phyloP scores from a whole-genome alignment of 148 eudicot genomes.

The Vaccinium darrowii region DNA sequence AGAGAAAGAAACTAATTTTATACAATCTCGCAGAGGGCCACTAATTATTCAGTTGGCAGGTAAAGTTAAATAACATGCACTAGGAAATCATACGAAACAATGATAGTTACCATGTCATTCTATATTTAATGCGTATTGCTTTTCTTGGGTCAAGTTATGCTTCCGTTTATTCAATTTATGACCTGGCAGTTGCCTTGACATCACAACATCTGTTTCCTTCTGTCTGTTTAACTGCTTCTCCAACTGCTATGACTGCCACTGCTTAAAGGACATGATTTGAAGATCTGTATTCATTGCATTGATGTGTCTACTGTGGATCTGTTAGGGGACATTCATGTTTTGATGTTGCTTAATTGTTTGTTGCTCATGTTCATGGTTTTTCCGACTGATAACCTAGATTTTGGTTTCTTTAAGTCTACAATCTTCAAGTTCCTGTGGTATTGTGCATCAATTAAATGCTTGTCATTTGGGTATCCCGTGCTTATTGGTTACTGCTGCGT shows the following conservation, averaged over 20 bases:
- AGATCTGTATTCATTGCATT: neutral
- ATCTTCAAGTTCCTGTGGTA: neutral
- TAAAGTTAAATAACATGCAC: neutral
- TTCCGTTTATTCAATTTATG: neutral
- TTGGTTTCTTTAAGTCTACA: neutral
- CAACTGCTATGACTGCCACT: neutral
- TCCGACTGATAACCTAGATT: neutral
- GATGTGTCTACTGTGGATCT: neutral
- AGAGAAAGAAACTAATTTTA: neutral
- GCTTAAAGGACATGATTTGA: neutral
- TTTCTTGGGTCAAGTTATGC: slow-evolving; percentile 1
- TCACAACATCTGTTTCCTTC: neutral
- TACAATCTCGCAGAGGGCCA: neutral
- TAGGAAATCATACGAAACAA: neutral
- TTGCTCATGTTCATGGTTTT: neutral
- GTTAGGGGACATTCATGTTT: neutral
- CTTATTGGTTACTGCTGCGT: neutral
- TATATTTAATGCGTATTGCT: neutral
- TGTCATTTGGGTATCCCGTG: neutral
- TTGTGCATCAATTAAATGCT: neutral
- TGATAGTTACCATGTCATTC: neutral
- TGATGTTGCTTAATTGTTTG: neutral
- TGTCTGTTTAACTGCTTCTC: slow-evolving; percentile 4
- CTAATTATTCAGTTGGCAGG: neutral
- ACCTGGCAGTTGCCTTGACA: neutral